Evolutionary conservation across 2,329 filamentous ascomycete genomes (phyloP).

Genomic region (Cordyceps sp.): DNA sequence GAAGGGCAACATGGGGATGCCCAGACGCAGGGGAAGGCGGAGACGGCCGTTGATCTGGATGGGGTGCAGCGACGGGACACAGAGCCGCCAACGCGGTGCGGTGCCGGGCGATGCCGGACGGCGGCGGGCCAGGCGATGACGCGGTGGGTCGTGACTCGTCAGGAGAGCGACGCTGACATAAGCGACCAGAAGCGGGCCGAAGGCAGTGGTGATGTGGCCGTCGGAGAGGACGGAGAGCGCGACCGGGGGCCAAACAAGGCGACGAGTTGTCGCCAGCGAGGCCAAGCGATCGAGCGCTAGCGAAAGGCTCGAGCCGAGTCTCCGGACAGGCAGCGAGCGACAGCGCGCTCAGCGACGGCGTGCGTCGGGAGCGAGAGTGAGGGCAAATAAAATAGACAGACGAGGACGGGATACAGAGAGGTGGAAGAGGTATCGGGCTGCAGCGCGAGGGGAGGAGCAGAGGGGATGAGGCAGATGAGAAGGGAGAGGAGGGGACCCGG

Average conservation of each 20-base stretch:
- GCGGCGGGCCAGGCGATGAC: neutral
- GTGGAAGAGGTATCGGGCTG: too few species aligned
- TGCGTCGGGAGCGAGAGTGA: conserved; percentile 8
- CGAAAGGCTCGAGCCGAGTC: conserved; percentile 24
- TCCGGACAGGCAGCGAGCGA: conserved; percentile 7
- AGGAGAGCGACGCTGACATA: conserved; percentile 15
- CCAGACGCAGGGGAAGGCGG: conserved; percentile 4
- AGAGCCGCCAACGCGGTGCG: too few species aligned
- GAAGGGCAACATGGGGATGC: conserved; percentile 44
- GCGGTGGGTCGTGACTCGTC: neutral
- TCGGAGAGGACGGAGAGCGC: conserved; percentile 2
- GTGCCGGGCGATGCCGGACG: neutral
- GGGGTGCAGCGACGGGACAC: conserved; percentile 1
- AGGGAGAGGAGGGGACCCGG: too few species aligned
- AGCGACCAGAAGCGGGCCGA: conserved; percentile 11
- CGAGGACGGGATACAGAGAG: too few species aligned
- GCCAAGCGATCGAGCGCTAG: conserved; percentile 29
- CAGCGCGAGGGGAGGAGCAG: conserved; percentile 11
- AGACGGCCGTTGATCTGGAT: conserved; percentile 1
- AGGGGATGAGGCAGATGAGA: too few species aligned
- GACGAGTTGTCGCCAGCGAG: conserved; percentile 30
- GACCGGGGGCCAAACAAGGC: conserved; percentile 1
- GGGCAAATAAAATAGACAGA: conserved; percentile 10
- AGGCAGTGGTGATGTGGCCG: conserved; percentile 17
- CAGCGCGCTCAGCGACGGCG: conserved; percentile 11